phyloP scores from a whole-genome alignment of 768 basidiomycete genomes.

The Naganishia vaughanmartiniae region DNA sequence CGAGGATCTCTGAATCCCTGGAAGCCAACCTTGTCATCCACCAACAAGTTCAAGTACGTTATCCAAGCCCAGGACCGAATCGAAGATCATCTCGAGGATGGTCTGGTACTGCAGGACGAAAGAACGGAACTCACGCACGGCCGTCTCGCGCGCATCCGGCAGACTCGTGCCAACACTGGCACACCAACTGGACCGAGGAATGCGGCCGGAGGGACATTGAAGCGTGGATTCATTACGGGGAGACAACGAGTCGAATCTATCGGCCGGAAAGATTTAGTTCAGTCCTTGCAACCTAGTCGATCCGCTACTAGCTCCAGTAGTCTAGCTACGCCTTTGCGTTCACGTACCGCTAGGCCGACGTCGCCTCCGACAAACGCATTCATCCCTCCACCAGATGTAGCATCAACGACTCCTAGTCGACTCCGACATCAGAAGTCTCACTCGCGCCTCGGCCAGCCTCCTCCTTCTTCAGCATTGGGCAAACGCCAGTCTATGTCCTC shows the following conservation, averaged over 20 bases:
- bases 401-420: conserved; percentile 34
- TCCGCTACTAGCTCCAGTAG: conserved; percentile 5
- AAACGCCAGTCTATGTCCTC: conserved; percentile 44
- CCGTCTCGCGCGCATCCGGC: conserved; percentile 31
- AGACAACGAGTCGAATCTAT: background rate
- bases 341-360: background rate
- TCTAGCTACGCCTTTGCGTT: background rate
- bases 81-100: conserved; percentile 50
- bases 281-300: background rate
- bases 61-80: conserved; percentile 11
- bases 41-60: conserved; percentile 11
- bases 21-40: conserved; percentile 25
- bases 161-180: conserved; percentile 14
- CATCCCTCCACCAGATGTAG: conserved; percentile 5
- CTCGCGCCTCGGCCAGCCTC: conserved; percentile 35
- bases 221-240: conserved; percentile 16
- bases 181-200: conserved; percentile 20
- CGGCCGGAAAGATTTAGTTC: background rate
- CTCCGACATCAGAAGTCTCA: conserved; percentile 49
- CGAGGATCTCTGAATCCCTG: background rate
- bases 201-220: conserved; percentile 11
- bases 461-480: conserved; percentile 37
- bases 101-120: conserved; percentile 45
- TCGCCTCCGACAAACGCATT: background rate
- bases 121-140: conserved; percentile 39